Evolutionary conservation across 2,329 filamentous ascomycete species (phyloP).

Genomic region (Xylariaceae sp.): DNA sequence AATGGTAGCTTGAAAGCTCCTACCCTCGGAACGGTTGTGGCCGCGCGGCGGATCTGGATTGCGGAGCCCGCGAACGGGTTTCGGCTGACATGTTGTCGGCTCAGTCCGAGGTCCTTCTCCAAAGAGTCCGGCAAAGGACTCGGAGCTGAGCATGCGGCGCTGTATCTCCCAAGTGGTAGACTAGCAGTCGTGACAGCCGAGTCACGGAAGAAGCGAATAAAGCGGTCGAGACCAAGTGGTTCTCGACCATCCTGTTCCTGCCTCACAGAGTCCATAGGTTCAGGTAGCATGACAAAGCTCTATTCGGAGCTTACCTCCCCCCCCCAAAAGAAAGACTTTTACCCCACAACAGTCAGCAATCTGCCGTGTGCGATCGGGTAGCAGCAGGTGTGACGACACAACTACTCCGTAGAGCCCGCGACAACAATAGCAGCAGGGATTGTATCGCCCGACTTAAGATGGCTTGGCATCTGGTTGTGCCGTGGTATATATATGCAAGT

Average conservation of each 20-base stretch:
- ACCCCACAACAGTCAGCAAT: too few relatives aligned
- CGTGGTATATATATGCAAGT: too few relatives aligned
- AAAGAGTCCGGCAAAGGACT: conserved; percentile 2
- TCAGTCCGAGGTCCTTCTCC: conserved; percentile 1
- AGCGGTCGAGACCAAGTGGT: conserved; percentile 16
- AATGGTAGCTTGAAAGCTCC: conserved; percentile 45
- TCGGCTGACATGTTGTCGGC: conserved; percentile 2
- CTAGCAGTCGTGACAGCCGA: conserved; percentile 7
- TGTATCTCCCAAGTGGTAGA: conserved; percentile 19
- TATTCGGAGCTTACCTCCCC: not conserved
- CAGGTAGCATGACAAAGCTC: not conserved
- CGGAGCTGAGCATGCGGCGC: conserved; percentile 6
- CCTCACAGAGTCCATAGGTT: conserved; percentile 15
- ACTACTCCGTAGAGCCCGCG: too few relatives aligned
- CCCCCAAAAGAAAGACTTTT: not conserved
- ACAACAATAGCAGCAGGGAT: too few relatives aligned
- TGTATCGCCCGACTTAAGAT: too few relatives aligned
- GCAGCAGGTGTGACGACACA: too few relatives aligned
- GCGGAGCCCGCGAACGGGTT: conserved; percentile 2
- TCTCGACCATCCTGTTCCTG: conserved; percentile 20
- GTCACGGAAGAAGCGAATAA: conserved; percentile 8
- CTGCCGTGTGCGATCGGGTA: too few relatives aligned
- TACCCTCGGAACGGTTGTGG: conserved; percentile 26
- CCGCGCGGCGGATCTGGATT: conserved; percentile 6
- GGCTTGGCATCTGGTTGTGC: too few relatives aligned